A percentile compares a stretch with the other conserved stretches of the same genome.
Evolutionary conservation across 768 basidiomycete genomes (phyloP).

Genomic region (Glaciozyma martinii): DNA sequence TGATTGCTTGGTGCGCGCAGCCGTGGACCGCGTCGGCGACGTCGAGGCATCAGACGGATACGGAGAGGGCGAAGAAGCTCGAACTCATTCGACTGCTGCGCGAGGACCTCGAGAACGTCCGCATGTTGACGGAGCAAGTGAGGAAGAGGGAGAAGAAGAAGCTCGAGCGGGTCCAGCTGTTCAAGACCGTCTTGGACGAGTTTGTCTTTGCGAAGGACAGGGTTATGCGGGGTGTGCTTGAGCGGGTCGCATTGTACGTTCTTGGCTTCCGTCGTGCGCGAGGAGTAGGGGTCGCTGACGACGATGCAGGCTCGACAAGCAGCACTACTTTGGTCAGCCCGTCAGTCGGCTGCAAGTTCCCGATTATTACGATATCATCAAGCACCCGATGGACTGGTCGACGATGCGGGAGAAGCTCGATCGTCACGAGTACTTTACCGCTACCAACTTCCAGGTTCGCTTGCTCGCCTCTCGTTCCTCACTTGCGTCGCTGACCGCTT

Average conservation of each 20-base stretch:
- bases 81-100: slow-evolving; percentile 59
- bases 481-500: not conserved
- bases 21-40: slow-evolving; percentile 82
- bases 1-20: slow-evolving; percentile 30
- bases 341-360: slow-evolving; percentile 68
- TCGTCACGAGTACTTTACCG: slow-evolving; percentile 65
- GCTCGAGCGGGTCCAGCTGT: slow-evolving; percentile 55
- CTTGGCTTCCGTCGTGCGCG: slow-evolving; percentile 8
- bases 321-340: slow-evolving; percentile 61
- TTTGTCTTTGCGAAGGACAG: slow-evolving; percentile 61
- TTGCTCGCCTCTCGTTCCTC: not conserved
- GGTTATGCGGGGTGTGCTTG: slow-evolving; percentile 56
- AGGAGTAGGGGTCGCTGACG: not conserved
- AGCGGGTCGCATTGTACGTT: slow-evolving; percentile 59
- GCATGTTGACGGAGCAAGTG: slow-evolving; percentile 55
- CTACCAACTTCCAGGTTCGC: slow-evolving; percentile 56
- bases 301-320: slow-evolving; percentile 41
- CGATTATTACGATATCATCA: slow-evolving; percentile 85
- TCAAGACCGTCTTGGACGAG: slow-evolving; percentile 57
- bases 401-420: slow-evolving; percentile 89
- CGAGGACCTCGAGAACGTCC: slow-evolving; percentile 66
- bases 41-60: slow-evolving; percentile 59
- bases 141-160: slow-evolving; percentile 77
- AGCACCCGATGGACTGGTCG: slow-evolving; percentile 82
- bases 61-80: slow-evolving; percentile 71